These are phyloP conservation scores for Saccharomycopsis guyanensis DNA, from an alignment of 805 yeast genomes.

Conservation along the genomic window DNA sequence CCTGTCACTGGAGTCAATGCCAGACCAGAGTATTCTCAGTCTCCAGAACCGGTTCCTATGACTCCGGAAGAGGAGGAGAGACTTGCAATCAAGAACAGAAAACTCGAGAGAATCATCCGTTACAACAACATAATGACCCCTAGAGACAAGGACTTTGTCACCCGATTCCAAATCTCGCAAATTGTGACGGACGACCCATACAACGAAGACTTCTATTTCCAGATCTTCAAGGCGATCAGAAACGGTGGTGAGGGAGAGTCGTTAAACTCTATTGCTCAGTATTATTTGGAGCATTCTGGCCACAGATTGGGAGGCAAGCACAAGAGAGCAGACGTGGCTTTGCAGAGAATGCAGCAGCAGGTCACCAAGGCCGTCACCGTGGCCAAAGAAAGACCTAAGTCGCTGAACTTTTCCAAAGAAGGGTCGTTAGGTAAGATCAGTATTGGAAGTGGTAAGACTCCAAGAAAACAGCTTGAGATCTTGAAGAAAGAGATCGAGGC, in stretches of 20 bases:
- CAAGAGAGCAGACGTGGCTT: conserved; percentile 80
- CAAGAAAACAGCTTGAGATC: conserved; percentile 76
- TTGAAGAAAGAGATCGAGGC: conserved; percentile 43
- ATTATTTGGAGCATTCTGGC: conserved; percentile 85
- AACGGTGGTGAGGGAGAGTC: conserved; percentile 48
- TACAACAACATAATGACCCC: conserved; percentile 95
- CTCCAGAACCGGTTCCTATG: conserved; percentile 27
- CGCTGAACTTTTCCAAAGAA: conserved; percentile 48
- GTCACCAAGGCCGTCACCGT: conserved; percentile 93
- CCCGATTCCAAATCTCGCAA: conserved; percentile 89
- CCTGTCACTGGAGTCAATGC: conserved; percentile 18
- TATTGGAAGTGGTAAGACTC: conserved; percentile 71
- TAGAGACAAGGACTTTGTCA: conserved; percentile 91
- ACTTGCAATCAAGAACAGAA: conserved; percentile 60
- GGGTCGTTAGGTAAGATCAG: conserved; percentile 89
- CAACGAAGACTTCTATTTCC: conserved; percentile 93
- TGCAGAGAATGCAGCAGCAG: conserved; percentile 97
- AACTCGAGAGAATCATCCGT: conserved; percentile 65
- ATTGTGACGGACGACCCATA: conserved; percentile 96
- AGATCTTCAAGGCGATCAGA: conserved; percentile 75
- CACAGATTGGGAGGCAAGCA: conserved; percentile 82
- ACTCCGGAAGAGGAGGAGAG: conserved; percentile 69
- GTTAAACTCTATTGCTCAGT: conserved; percentile 81
- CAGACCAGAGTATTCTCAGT: conserved; percentile 7
- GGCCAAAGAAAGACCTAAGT: conserved; percentile 80